These are phyloP conservation scores for Carex sylvatica DNA, from an alignment of 202 grass and related monocot species.

Conservation along the genomic window DNA sequence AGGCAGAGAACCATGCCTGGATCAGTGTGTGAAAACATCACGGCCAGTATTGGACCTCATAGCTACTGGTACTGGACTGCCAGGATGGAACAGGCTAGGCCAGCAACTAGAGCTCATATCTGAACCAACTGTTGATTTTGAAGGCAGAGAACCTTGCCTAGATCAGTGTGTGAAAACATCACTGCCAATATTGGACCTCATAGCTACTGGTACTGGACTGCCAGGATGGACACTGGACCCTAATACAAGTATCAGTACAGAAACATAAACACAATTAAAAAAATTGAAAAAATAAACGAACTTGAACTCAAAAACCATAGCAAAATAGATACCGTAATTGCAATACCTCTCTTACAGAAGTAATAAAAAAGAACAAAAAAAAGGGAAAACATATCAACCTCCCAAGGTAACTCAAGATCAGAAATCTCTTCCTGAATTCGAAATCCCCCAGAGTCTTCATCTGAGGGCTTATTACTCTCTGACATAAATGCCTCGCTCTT, in stretches of 20 bases:
- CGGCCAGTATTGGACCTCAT: neutral
- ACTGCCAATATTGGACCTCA: neutral
- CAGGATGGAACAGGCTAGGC: neutral
- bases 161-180: neutral
- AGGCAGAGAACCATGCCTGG: neutral
- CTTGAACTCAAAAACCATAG: neutral
- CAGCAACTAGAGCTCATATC: neutral
- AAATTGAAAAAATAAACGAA: neutral
- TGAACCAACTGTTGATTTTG: neutral
- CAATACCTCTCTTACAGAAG: neutral
- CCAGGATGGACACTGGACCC: neutral
- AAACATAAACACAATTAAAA: neutral
- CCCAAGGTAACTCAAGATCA: slow-evolving; percentile 59
- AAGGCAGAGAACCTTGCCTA: neutral
- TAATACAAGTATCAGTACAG: neutral
- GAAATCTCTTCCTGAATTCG: slow-evolving; percentile 52
- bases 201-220: neutral
- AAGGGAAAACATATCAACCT: slow-evolving; percentile 31
- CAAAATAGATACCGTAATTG: neutral
- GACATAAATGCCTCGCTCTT: neutral
- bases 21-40: neutral
- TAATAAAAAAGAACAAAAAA: neutral
- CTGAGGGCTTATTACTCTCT: slow-evolving; percentile 33
- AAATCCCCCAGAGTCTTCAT: slow-evolving; percentile 46
- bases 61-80: neutral